Base-by-base conservation (phyloP, 1,284 basidiomycete species). In the Boletellus deceptivus region DNA sequence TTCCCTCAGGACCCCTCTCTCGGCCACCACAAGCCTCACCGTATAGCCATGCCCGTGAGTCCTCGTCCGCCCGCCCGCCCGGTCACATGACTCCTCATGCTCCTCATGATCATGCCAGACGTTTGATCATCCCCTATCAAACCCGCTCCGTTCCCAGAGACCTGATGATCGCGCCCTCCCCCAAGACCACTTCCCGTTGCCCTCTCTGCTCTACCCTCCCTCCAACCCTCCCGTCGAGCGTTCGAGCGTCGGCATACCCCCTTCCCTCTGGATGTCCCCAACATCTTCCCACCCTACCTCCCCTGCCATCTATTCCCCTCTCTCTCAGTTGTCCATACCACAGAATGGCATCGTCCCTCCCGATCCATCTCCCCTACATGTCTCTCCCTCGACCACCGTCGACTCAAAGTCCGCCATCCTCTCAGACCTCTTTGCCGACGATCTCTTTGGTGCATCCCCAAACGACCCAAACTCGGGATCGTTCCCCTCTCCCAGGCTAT, bases 251-350 rank as follows among this genome's bases (percentile, higher is more conserved):
- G 75, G 78, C 50, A 71, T 90, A 39, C 84, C 84, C 44, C 86
- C 88, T 4, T 87, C 86, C 39, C 70, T 89, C 42, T 91, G 87
- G 88, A 91, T 90, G 88, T 89, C 87, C 11, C 79, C 84, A 37
- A 72, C 81, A 11, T 79, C 76, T 46, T 69, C 79, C 16, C 70
- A 77, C 6, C 70, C 76, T 3, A 64, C 75, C 6, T 72, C 73
- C n/a, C 69, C 75, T 0, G 60, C 51, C 49, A 7, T 61, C 31
- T 70, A 66, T 46, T 65, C 60, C 56, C 70, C 60, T 27, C 70
- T 59, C 65, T 46, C 59, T 1, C 67, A 62, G 40, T 55, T 63
- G 48, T 55, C 60, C 62, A 57, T 76, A 66, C 66, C 70, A 54
- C 56, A 72, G 55, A 68, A 64, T 52, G 64, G 69, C 57, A 58